Evolutionary conservation across 2,329 filamentous ascomycete species (phyloP), one percentile per base, ranked within the genome.

Genomic region (Byssothecium circinans): DNA sequence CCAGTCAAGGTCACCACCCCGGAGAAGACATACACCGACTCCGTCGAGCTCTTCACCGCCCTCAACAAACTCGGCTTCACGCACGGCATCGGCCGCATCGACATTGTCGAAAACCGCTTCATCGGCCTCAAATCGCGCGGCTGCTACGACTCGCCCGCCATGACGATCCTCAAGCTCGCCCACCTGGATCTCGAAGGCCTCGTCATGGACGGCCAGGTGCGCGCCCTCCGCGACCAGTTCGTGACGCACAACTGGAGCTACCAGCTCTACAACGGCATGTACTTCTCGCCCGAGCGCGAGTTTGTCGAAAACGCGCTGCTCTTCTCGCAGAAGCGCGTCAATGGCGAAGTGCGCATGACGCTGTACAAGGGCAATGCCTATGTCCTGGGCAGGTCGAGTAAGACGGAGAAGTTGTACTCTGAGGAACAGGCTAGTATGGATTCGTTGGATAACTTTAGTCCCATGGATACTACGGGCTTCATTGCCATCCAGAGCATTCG

Each of bases 41-140:
- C 83, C 4, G 79, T 89, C 46, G 84, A 87, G 65, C 77, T 92
- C 47, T 92, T 92, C 78, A 76, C 83, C 52, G 79, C 81, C 46
- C 78, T 83, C 60, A 91, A 91, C 75, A 76, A 81, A 49, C 85
- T 92, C 55, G 89, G 82, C 56, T 81, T 82, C 69, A 80, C 77
- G 56, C 78, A 90, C 75, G 89, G 89, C 68, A 82, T 92, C 58
- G 89, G 88, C 62, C 79, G 89, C 64, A 86, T 92, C 57, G 88
- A 92, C 71, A 92, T 92, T 66, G 88, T 91, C 52, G 87, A 90
- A 70, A 88, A 88, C 76, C 81, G 88, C 44, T 89, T 87, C 77
- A 87, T 89, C 65, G 88, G 88, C 54, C 79, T 91, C 62, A 91
- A 91, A 78, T 85, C 81, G 58, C 83, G 88, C 63, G 88, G 88